phyloP scores from a whole-genome alignment of 208 protist species.

The Trypanosoma theileri region DNA sequence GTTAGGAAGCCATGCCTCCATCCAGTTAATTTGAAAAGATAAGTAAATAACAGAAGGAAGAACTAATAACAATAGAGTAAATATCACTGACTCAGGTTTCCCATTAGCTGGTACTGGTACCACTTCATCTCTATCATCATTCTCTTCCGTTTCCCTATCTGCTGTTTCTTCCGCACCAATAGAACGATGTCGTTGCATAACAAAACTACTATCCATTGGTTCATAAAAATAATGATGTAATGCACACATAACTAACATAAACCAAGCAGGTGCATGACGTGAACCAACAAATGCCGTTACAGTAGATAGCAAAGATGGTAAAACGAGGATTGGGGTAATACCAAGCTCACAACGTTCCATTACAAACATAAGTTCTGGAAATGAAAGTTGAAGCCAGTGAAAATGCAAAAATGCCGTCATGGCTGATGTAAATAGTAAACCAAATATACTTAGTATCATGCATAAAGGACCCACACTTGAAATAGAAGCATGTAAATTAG shows the following conservation, averaged over 20 bases:
- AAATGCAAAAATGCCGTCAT: constrained; percentile 74
- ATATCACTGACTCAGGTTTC: constrained; percentile 58
- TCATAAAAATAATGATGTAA: constrained; percentile 74
- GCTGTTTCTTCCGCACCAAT: neutral
- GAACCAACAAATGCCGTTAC: constrained; percentile 63
- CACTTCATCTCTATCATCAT: constrained; percentile 19
- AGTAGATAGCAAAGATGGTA: constrained; percentile 70
- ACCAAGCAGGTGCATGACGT: constrained; percentile 64
- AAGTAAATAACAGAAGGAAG: constrained; percentile 71
- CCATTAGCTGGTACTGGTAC: constrained; percentile 59
- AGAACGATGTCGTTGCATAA: constrained; percentile 25
- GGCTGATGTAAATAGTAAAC: constrained; percentile 37
- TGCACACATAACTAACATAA: constrained; percentile 57
- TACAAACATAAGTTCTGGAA: constrained; percentile 61
- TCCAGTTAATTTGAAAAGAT: constrained; percentile 68
- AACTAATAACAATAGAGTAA: constrained; percentile 62
- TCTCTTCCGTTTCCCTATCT: neutral
- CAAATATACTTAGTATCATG: constrained; percentile 55
- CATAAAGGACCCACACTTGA: constrained; percentile 65
- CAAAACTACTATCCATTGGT: constrained; percentile 78
- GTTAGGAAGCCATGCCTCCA: constrained; percentile 50
- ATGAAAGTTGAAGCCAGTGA: constrained; percentile 75
- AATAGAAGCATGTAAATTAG: constrained; percentile 58
- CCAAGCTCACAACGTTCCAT: constrained; percentile 71
- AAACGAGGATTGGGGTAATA: constrained; percentile 55